These are phyloP conservation scores for Marasmius fiardii DNA, from an alignment of 1,284 basidiomycete genomes.

Conservation along the genomic window DNA sequence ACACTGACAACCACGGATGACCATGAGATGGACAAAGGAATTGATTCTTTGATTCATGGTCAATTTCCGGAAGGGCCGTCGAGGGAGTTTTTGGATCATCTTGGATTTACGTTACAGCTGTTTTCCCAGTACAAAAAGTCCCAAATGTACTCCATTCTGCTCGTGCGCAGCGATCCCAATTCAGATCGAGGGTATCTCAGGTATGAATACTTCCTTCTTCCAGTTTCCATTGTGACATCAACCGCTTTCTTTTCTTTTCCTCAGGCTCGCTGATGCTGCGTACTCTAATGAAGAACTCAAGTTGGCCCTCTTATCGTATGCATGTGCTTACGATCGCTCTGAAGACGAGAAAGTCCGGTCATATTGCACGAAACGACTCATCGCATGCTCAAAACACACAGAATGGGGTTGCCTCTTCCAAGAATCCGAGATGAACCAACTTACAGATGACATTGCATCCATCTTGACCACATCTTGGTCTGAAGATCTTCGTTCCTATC, in stretches of 20 bases:
- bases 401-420: constrained; percentile 50
- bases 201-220: background rate
- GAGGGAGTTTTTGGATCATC: constrained; percentile 45
- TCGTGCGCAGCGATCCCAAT: constrained; percentile 29
- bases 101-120: constrained; percentile 41
- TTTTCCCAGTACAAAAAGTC: constrained; percentile 34
- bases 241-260: too few relatives aligned
- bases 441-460: constrained; percentile 29
- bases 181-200: constrained; percentile 45
- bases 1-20: constrained; percentile 41
- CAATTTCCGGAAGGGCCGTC: constrained; percentile 25
- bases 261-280: constrained; percentile 44
- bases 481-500: constrained; percentile 26
- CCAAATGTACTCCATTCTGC: constrained; percentile 26
- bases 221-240: background rate
- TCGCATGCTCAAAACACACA: constrained; percentile 39
- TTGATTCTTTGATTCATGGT: constrained; percentile 36
- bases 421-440: constrained; percentile 35
- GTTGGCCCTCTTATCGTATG: constrained; percentile 54
- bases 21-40: constrained; percentile 44
- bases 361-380: constrained; percentile 44
- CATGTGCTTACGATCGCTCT: constrained; percentile 38
- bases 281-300: constrained; percentile 34
- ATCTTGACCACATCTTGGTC: constrained; percentile 43
- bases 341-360: constrained; percentile 31